phyloP scores from a whole-genome alignment of 441 rosid species.

The Pelargonium citronellum region DNA sequence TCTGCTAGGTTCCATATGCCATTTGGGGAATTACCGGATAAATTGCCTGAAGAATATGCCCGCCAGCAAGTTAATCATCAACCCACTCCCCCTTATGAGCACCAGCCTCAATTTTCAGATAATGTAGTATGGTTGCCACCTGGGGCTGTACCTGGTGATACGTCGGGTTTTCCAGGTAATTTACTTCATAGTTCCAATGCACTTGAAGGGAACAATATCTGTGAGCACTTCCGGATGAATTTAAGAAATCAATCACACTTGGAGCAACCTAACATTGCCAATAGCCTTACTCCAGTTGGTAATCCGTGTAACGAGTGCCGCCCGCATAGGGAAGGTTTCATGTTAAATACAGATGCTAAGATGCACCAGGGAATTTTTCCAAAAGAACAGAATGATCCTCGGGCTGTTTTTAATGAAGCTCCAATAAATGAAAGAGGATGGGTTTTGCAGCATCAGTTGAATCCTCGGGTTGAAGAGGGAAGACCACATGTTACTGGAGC shows the following conservation, averaged over 20 bases:
- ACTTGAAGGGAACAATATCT: slow-evolving; percentile 52
- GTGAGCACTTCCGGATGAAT: slow-evolving; percentile 59
- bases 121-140: slow-evolving; percentile 72
- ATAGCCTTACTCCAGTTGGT: slow-evolving; percentile 42
- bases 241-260: slow-evolving; percentile 56
- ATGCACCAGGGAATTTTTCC: slow-evolving; percentile 43
- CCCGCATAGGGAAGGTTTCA: slow-evolving; percentile 46
- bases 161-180: slow-evolving; percentile 72
- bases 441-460: slow-evolving; percentile 59
- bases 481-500: slow-evolving; percentile 52
- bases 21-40: slow-evolving; percentile 57
- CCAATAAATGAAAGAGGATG: slow-evolving; percentile 71
- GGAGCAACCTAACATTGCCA: slow-evolving; percentile 61
- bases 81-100: slow-evolving; percentile 39
- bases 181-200: slow-evolving; percentile 51
- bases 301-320: slow-evolving; percentile 52
- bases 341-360: slow-evolving; percentile 54
- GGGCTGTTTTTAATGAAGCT: slow-evolving; percentile 44
- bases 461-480: slow-evolving; percentile 53
- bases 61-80: slow-evolving; percentile 52
- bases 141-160: slow-evolving; percentile 56
- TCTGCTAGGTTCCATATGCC: slow-evolving; percentile 60
- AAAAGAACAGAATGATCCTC: slow-evolving; percentile 48
- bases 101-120: slow-evolving; percentile 55
- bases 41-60: slow-evolving; percentile 62